Percentiles rank a stretch among this genome's conserved stretches.
phyloP scores from a whole-genome alignment of 768 basidiomycete genomes.

The Wakefieldia striispora region DNA sequence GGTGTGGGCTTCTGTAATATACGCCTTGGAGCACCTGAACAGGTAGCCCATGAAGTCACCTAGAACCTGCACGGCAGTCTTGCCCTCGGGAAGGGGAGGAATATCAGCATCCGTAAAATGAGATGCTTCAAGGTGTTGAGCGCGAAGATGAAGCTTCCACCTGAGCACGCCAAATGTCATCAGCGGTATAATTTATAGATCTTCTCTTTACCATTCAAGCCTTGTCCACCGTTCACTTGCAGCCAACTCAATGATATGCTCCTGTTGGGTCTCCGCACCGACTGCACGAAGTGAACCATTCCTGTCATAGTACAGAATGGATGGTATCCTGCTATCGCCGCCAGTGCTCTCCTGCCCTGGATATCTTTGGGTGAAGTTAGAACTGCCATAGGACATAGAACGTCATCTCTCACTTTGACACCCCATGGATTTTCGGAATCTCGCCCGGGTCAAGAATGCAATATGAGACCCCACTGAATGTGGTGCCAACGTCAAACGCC shows the following conservation, averaged over 20 bases:
- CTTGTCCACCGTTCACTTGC: constrained; percentile 40
- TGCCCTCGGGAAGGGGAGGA: too few relatives aligned
- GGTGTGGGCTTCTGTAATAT: constrained; percentile 43
- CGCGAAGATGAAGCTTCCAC: constrained; percentile 37
- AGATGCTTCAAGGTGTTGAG: constrained; percentile 25
- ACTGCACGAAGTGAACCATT: constrained; percentile 37
- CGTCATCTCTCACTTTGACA: constrained; percentile 16
- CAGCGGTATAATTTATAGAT: too few relatives aligned
- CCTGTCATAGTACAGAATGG: constrained; percentile 42
- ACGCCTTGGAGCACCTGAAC: constrained; percentile 38
- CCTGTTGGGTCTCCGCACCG: constrained; percentile 40
- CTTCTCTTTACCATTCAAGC: constrained; percentile 37
- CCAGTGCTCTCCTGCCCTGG: constrained; percentile 36
- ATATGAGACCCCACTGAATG: constrained; percentile 37
- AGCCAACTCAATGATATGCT: constrained; percentile 33
- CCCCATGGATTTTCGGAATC: constrained; percentile 19
- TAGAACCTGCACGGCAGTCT: constrained; percentile 10
- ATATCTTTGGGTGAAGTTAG: constrained; percentile 13
- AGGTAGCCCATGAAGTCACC: constrained; percentile 46
- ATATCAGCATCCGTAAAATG: constrained; percentile 16
- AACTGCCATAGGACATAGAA: too few relatives aligned
- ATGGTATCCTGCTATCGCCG: constrained; percentile 43
- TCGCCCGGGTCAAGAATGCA: constrained; percentile 39
- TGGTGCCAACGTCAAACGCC: constrained; percentile 31
- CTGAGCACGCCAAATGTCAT: too few relatives aligned